These are phyloP conservation scores for Henckelia pumila DNA, from an alignment of 257 asterid genomes.

Conservation along the genomic window DNA sequence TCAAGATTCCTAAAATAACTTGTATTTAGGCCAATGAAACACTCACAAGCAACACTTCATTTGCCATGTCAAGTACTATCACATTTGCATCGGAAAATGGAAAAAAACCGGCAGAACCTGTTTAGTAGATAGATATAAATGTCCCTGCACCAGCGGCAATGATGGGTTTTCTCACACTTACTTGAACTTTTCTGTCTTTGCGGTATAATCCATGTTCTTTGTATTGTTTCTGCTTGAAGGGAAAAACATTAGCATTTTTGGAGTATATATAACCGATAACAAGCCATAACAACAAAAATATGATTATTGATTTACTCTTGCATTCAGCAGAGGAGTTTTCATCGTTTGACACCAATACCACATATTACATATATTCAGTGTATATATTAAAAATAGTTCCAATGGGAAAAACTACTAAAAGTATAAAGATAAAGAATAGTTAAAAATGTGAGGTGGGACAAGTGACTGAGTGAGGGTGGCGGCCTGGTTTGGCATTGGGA, in stretches of 20 bases:
- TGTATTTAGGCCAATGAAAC: slow-evolving; percentile 24
- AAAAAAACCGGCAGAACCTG: slow-evolving; percentile 91
- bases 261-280: no score
- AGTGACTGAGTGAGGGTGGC: slow-evolving; percentile 21
- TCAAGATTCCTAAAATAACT: slow-evolving; percentile 1
- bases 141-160: slow-evolving; percentile 99
- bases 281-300: not conserved
- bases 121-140: slow-evolving; percentile 94
- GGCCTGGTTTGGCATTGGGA: slow-evolving; percentile 89
- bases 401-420: slow-evolving; percentile 4
- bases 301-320: not conserved
- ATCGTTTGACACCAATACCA: not conserved
- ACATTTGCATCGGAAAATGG: slow-evolving; percentile 99
- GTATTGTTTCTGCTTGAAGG: slow-evolving; percentile 68
- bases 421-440: not conserved
- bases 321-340: not conserved
- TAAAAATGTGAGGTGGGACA: not conserved
- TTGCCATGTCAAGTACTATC: slow-evolving; percentile 94
- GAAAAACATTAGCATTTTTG: no score
- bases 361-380: no score
- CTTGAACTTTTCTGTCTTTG: slow-evolving; percentile 61
- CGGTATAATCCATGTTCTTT: slow-evolving; percentile 50
- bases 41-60: slow-evolving; percentile 91
- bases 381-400: no score
- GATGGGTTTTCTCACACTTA: slow-evolving; percentile 68